Evolutionary conservation across 257 asterid genomes (phyloP), one percentile per base, ranked within the genome.

Genomic region (Leptodermis oblonga): DNA sequence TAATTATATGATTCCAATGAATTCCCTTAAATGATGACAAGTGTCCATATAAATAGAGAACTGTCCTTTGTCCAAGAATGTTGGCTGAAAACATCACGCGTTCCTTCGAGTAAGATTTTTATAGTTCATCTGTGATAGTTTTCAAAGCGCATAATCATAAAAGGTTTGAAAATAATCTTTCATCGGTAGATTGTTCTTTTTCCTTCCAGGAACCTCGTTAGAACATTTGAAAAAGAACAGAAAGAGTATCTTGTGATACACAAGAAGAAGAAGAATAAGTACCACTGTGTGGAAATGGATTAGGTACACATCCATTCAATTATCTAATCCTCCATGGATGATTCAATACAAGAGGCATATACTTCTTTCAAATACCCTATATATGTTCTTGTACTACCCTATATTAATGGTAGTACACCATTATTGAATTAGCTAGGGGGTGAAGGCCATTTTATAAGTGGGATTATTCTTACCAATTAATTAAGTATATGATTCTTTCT

Each of bases 1-100:
- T 54, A 82, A 74, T 84, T 76, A 61, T 74, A 51, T 62, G 80
- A 76, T 83, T 80, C 88, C 74, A 59, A 60, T 72, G 59, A 73
- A 65, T 61, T 62, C 67, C 63, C 70, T 66, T 51, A 71, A 11
- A 60, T 39, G 46, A 31, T 68, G 73, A 76, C 67, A 69, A 70
- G 63, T 70, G 75, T 65, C 30, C 46, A 28, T 28, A 54, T 42
- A 48, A 9, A 36, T 33, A 20, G 59, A 7, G n/a, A n/a, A n/a
- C n/a, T n/a, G n/a, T n/a, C n/a, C n/a, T n/a, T n/a, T n/a, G n/a
- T n/a, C n/a, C n/a, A n/a, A n/a, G n/a, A n/a, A n/a, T n/a, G n/a
- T n/a, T n/a, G n/a, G n/a, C n/a, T n/a, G n/a, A n/a, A n/a, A n/a
- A n/a, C n/a, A n/a, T n/a, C n/a, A n/a, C n/a, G n/a, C n/a, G n/a